phyloP scores from a whole-genome alignment of 768 basidiomycete species.

The Tylopilus vinaceipallidus region DNA sequence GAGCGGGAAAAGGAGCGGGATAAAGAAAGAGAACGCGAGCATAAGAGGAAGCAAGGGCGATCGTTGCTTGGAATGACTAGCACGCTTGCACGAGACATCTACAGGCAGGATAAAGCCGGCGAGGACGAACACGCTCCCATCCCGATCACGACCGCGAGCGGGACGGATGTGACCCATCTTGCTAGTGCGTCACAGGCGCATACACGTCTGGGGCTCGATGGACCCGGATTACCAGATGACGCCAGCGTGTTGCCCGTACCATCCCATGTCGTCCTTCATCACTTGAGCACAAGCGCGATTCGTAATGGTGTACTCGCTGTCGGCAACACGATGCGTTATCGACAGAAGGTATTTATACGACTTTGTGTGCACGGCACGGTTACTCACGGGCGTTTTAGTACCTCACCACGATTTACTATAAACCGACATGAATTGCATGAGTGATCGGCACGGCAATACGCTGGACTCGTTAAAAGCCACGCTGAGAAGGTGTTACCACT shows the following conservation, averaged over 20 bases:
- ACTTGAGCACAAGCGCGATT: conserved; percentile 94
- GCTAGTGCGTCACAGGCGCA: conserved; percentile 20
- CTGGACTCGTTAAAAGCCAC: conserved; percentile 27
- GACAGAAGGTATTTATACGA: conserved; percentile 67
- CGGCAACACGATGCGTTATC: conserved; percentile 87
- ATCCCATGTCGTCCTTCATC: conserved; percentile 90
- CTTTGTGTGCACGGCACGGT: conserved; percentile 4
- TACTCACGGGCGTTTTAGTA: conserved; percentile 47
- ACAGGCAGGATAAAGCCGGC: conserved; percentile 21
- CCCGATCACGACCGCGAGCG: conserved; percentile 39
- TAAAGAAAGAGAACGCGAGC: conserved; percentile 31
- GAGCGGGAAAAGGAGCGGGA: conserved; percentile 37
- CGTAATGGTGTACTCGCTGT: conserved; percentile 91
- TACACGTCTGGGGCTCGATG: conserved; percentile 37
- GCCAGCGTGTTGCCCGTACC: conserved; percentile 90
- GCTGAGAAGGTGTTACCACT: conserved; percentile 8
- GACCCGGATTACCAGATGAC: conserved; percentile 69
- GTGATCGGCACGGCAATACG: conserved; percentile 17
- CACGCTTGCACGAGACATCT: conserved; percentile 29
- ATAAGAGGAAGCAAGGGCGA: conserved; percentile 31
- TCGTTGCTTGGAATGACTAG: conserved; percentile 37
- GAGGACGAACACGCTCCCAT: conserved; percentile 27
- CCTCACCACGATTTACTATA: conserved; percentile 84
- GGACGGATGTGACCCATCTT: conserved; percentile 38
- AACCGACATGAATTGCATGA: conserved; percentile 48